These are phyloP conservation scores for Pyricularia pennisetigena DNA, from an alignment of 2,329 filamentous ascomycete species.

Conservation along the genomic window DNA sequence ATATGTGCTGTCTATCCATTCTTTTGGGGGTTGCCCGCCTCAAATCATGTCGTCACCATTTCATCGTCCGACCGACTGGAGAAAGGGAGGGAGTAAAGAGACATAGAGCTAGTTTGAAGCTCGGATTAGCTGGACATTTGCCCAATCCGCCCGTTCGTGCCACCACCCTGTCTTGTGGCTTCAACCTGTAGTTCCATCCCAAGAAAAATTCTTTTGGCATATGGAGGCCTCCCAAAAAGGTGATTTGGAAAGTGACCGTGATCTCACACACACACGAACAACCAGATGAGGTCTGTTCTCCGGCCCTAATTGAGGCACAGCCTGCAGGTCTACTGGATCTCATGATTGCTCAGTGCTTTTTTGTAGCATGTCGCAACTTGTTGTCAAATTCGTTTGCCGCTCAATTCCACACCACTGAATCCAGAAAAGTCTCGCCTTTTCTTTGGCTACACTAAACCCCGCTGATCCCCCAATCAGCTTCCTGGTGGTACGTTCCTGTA, in stretches of 20 bases:
- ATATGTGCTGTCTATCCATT: background rate
- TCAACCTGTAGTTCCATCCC: background rate
- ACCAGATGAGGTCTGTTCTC: background rate
- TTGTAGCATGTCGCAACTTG: background rate
- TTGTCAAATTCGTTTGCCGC: background rate
- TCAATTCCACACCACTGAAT: background rate
- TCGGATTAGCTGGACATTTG: background rate
- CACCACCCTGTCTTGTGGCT: background rate
- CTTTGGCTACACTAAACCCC: background rate
- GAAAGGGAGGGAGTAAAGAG: background rate
- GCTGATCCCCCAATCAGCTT: background rate
- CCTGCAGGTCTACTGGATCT: background rate
- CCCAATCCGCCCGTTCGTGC: background rate
- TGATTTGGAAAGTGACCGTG: background rate
- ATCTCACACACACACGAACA: background rate
- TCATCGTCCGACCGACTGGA: background rate
- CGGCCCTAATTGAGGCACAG: background rate
- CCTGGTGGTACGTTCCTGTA: background rate
- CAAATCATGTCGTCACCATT: background rate
- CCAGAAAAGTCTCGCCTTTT: background rate
- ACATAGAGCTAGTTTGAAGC: background rate
- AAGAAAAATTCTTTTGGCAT: background rate
- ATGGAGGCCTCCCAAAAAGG: background rate
- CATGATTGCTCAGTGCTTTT: background rate
- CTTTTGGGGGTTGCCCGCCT: background rate